phyloP scores from a whole-genome alignment of 345 rosid genomes.

The Syzygium aqueum region DNA sequence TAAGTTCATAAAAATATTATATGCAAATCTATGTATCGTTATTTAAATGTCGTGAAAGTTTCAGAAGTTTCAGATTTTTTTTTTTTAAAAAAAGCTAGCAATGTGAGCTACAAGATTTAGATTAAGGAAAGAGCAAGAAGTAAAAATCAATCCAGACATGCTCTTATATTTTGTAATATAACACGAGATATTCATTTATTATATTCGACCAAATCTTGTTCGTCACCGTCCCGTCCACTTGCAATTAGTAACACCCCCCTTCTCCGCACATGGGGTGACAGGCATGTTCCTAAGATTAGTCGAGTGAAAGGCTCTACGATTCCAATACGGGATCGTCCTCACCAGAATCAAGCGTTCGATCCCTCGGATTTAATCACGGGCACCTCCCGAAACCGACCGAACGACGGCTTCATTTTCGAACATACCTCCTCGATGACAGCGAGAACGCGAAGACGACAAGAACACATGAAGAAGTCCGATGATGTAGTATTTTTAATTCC shows the following conservation, averaged over 20 bases:
- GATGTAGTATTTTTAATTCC: background rate
- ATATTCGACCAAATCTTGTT: background rate
- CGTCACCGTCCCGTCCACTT: background rate
- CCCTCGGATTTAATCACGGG: background rate
- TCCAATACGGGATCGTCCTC: background rate
- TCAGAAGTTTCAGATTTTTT: background rate
- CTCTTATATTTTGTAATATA: background rate
- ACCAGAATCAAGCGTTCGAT: background rate
- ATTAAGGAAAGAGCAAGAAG: background rate
- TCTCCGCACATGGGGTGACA: background rate
- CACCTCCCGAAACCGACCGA: background rate
- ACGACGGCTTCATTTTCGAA: background rate
- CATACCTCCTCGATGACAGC: background rate
- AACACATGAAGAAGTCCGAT: background rate
- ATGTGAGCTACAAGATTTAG: background rate
- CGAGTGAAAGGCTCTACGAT: background rate
- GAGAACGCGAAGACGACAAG: background rate
- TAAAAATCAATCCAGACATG: background rate
- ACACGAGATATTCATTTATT: background rate
- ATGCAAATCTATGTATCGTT: background rate
- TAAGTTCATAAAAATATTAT: background rate
- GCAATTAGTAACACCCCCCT: background rate
- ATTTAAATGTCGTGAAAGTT: background rate
- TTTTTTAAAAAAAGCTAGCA: accelerated
- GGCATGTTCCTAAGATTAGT: background rate